These are phyloP conservation scores for Dothideomycetes sp. DNA, from an alignment of 2,329 filamentous ascomycete species.

Conservation along the genomic window DNA sequence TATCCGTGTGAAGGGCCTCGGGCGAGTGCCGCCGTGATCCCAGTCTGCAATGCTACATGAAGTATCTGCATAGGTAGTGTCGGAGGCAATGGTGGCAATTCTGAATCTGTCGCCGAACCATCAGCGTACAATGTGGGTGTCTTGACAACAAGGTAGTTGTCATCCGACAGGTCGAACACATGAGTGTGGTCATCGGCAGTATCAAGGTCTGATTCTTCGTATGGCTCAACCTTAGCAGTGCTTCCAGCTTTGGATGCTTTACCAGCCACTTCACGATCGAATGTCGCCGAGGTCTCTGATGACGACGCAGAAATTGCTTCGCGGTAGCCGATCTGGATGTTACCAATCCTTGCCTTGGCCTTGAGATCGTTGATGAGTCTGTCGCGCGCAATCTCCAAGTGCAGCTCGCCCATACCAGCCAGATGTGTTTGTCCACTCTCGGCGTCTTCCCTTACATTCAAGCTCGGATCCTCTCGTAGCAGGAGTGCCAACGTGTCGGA, in stretches of 20 bases:
- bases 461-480: conserved; percentile 82
- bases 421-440: conserved; percentile 90
- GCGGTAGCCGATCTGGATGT: conserved; percentile 91
- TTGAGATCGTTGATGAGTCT: conserved; percentile 83
- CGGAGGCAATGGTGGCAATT: conserved; percentile 44
- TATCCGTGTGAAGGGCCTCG: conserved; percentile 74
- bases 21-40: conserved; percentile 72
- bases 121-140: conserved; percentile 41
- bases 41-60: conserved; percentile 58
- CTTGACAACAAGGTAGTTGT: conserved; percentile 57
- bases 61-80: conserved; percentile 43
- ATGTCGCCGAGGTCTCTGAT: conserved; percentile 49
- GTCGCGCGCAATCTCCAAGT: conserved; percentile 86
- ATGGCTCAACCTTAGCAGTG: conserved; percentile 56
- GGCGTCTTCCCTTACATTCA: conserved; percentile 74
- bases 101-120: conserved; percentile 30
- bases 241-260: conserved; percentile 72
- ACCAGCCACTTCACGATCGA: conserved; percentile 72
- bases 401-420: conserved; percentile 92
- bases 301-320: conserved; percentile 62
- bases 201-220: conserved; percentile 29
- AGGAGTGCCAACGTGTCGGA: conserved; percentile 67
- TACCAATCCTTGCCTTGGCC: conserved; percentile 73
- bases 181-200: conserved; percentile 25
- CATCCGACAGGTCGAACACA: conserved; percentile 46